These are phyloP conservation scores for Ustilago cynodontis DNA, from an alignment of 1,284 basidiomycete genomes.

Conservation along the genomic window DNA sequence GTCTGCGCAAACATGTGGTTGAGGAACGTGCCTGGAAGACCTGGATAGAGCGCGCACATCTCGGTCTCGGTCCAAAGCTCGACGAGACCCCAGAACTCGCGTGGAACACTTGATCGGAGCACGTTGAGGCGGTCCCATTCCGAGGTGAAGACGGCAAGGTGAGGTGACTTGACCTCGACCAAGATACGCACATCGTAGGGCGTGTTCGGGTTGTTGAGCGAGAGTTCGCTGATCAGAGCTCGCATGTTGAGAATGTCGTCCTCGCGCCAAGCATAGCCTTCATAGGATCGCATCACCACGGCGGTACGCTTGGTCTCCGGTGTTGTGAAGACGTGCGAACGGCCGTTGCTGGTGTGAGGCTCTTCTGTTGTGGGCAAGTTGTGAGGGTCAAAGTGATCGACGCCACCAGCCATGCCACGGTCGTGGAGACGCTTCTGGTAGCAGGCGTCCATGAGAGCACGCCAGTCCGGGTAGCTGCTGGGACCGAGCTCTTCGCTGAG, in stretches of 20 bases:
- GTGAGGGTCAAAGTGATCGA: conserved; percentile 58
- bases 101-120: conserved; percentile 64
- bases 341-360: conserved; percentile 35
- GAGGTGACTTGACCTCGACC: conserved; percentile 67
- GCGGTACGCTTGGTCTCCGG: conserved; percentile 68
- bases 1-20: conserved; percentile 70
- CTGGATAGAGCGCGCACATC: conserved; percentile 69
- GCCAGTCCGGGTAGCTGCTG: conserved; percentile 66
- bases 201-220: conserved; percentile 69
- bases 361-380: conserved; percentile 44
- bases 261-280: conserved; percentile 69
- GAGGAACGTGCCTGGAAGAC: conserved; percentile 67
- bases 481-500: conserved; percentile 63
- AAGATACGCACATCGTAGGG: conserved; percentile 69
- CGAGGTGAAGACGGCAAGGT: conserved; percentile 68
- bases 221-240: conserved; percentile 68
- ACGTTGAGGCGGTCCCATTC: conserved; percentile 70
- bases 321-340: conserved; percentile 56
- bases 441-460: conserved; percentile 68
- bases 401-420: conserved; percentile 62
- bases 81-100: conserved; percentile 70
- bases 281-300: conserved; percentile 67
- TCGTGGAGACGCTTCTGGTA: conserved; percentile 64
- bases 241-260: conserved; percentile 70
- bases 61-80: conserved; percentile 69